Evolutionary conservation across 805 yeast genomes (phyloP), one percentile per base, ranked within the genome.

Genomic region (Teunomyces atbi): DNA sequence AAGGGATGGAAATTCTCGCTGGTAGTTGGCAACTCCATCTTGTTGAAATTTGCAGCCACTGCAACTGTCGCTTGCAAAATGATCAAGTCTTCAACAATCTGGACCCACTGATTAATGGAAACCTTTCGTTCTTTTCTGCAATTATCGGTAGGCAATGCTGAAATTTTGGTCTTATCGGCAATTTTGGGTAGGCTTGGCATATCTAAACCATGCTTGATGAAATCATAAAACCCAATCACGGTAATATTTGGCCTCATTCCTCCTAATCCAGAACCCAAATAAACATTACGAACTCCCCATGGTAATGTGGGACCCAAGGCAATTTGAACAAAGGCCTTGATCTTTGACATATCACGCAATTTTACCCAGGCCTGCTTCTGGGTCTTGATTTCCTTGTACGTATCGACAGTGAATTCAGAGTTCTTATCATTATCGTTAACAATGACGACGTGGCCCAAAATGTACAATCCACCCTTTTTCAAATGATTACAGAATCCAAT

Each of bases 231-330:
- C 0, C 98, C 98, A 27, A 94, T 50, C 0, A 94, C 95, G 0
- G 97, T 89, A 44, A 94, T 91, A 60, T 94, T 94, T 1, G 99
- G 99, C 57, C 81, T 85, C 99, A 94, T 94, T 10, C 97, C 97
- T 6, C 99, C 99, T n/a, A 94, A 71, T 0, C 99, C 99, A 2
- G 96, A 86, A 0, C 97, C 97, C 49, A 92, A 64, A 48, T 81
- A 90, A 7, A 94, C 90, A 61, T 92, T 92, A 50, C 99, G 74
- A 0, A 89, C 95, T 20, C 99, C 98, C 97, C 98, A 92, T 0
- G 90, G 85, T 35, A 94, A 73, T 1, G 86, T 78, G 0, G 96
- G 91, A 0, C 96, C 96, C 8, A 90, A 77, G 1, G 92, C 88
- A 41, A 94, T 81, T 60, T 94, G 99, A 5, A 94, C 94, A 74